Evolutionary conservation across 1,284 basidiomycete genomes (phyloP).

Genomic region (Phenoliferia sp.): DNA sequence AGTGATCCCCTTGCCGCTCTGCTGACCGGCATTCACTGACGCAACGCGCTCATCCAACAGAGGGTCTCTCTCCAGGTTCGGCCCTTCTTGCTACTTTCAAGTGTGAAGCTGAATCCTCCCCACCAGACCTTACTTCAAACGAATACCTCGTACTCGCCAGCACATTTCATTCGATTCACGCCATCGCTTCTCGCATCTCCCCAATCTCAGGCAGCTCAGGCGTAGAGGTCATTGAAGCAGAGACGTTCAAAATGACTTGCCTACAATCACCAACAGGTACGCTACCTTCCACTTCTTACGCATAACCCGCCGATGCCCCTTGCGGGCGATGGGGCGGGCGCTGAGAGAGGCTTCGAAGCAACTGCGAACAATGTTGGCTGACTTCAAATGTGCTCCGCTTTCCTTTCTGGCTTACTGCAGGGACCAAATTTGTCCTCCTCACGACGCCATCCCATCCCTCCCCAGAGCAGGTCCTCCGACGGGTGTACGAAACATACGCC

Average conservation of each 20-base stretch:
- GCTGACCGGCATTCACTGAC: slow-evolving; percentile 9
- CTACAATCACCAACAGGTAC: slow-evolving; percentile 87
- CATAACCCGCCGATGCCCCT: too few species aligned
- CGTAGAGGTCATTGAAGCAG: slow-evolving; percentile 87
- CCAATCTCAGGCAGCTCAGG: slow-evolving; percentile 77
- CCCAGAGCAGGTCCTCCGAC: slow-evolving; percentile 38
- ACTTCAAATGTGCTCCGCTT: background rate
- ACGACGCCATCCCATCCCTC: slow-evolving; percentile 70
- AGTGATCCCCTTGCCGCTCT: slow-evolving; percentile 28
- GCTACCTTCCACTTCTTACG: slow-evolving; percentile 31
- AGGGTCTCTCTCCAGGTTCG: slow-evolving; percentile 61
- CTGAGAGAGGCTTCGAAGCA: too few species aligned
- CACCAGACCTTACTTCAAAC: slow-evolving; percentile 70
- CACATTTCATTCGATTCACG: slow-evolving; percentile 95
- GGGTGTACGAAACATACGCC: slow-evolving; percentile 47
- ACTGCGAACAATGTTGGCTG: too few species aligned
- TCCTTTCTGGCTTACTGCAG: slow-evolving; percentile 51
- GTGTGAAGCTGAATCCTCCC: background rate
- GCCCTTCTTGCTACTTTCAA: background rate
- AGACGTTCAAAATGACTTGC: slow-evolving; percentile 85
- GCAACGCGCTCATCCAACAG: slow-evolving; percentile 46
- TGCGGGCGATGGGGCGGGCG: background rate
- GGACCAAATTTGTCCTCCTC: slow-evolving; percentile 94
- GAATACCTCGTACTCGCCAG: slow-evolving; percentile 96
- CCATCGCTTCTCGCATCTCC: slow-evolving; percentile 87